Evolutionary conservation across 495 filamentous ascomycete species (phyloP).

Genomic region (Xylaria scruposa): DNA sequence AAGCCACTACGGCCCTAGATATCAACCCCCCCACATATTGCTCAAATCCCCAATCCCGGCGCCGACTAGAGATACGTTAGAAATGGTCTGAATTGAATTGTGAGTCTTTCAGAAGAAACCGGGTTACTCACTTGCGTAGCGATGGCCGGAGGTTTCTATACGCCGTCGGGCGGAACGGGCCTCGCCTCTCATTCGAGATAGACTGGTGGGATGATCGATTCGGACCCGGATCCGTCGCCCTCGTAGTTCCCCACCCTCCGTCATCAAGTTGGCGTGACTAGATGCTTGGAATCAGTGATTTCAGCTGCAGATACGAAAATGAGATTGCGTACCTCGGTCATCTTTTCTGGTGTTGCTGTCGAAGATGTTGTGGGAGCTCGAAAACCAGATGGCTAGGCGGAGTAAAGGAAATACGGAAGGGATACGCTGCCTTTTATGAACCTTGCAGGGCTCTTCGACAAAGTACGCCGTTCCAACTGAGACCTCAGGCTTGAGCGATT

Average conservation of each 20-base stretch:
- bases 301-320: slow-evolving; percentile 28
- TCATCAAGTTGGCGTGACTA: no score
- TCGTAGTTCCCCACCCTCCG: no score
- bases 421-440: not conserved
- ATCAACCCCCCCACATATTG: no score
- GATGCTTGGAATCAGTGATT: slow-evolving; percentile 50
- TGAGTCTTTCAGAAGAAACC: not conserved
- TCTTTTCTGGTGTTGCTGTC: not conserved
- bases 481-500: not conserved
- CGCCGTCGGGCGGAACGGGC: not conserved
- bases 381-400: not conserved
- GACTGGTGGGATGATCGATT: slow-evolving; percentile 40
- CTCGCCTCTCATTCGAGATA: slow-evolving; percentile 41
- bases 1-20: no score
- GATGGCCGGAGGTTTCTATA: not conserved
- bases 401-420: not conserved
- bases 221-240: no score
- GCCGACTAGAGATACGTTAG: not conserved
- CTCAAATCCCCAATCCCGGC: not conserved
- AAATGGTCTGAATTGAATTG: not conserved
- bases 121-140: not conserved
- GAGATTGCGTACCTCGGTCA: slow-evolving; percentile 33
- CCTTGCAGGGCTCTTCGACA: not conserved
- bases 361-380: not conserved
- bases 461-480: not conserved